Conservation (phyloP, 2,329 filamentous ascomycete genomes). For the Elsinoe arachidis region DNA sequence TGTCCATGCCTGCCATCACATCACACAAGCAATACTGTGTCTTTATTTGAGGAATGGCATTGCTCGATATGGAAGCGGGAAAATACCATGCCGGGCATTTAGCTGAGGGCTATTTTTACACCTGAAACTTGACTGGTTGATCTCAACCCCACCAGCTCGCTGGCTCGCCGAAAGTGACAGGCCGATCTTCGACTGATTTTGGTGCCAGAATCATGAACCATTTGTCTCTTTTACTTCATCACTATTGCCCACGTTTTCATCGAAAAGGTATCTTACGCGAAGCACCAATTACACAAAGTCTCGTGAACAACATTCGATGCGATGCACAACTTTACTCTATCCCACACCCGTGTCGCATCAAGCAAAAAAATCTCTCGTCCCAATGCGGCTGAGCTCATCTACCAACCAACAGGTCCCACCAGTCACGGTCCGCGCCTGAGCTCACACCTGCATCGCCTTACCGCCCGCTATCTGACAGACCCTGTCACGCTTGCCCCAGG, state of each 20-base stretch:
- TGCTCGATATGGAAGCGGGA: not conserved
- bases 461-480: not conserved
- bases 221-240: not conserved
- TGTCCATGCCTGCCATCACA: not conserved
- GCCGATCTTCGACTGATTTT: not conserved
- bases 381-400: conserved; percentile 1
- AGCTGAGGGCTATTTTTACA: conserved; percentile 2
- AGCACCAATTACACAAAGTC: not conserved
- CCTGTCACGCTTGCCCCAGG: not conserved
- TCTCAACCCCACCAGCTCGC: not conserved
- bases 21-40: not conserved
- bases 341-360: not conserved
- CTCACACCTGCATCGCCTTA: not conserved
- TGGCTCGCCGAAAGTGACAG: not conserved
- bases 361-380: not conserved
- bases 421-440: not conserved
- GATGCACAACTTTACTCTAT: too few species aligned
- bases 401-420: not conserved
- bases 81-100: not conserved
- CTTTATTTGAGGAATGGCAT: not conserved
- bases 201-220: not conserved
- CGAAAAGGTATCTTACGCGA: too few species aligned
- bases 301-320: not conserved
- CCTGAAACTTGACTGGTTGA: not conserved
- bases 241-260: not conserved